Evolutionary conservation across 768 basidiomycete genomes (phyloP), one percentile per base, ranked within the genome.

Genomic region (Trametes cinnabarina): DNA sequence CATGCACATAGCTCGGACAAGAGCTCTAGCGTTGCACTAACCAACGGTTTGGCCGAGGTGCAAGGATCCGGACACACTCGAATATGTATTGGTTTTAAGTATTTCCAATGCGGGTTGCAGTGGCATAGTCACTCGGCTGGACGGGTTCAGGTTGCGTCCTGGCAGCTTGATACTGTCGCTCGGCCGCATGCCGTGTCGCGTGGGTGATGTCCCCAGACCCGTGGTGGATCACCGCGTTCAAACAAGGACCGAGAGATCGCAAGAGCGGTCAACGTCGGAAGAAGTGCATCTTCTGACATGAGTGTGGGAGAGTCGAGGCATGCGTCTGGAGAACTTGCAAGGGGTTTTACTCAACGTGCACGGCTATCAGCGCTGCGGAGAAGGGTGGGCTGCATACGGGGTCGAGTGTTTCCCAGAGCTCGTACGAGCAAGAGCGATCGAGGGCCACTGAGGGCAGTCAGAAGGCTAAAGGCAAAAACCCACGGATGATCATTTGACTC

Each of bases 391-490:
- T 26, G 15, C 12, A 14, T 39, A 39, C 54, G 46, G 54, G 17
- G 19, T 37, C 54, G 46, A 40, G 46, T 5, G 37, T 26, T 47
- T 41, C 54, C 28, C 46, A 55, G 22, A 5, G 42, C 34, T 57
- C 32, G 25, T 48, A 30, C 22, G 40, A 32, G 39, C 19, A 22
- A 23, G 49, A 19, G 40, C 44, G 44, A 12, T 34, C 30, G 51
- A 35, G 28, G 44, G 39, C 34, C 22, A 8, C 37, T 14, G 30
- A 46, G 47, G n/a, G 51, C 42, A 53, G 51, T 59, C 58, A 53
- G 58, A 59, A 59, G 58, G 58, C 41, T 59, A 59, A 59, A 59
- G 58, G 46, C 58, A 59, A 59, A 59, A 26, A 46, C 51, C 25
- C 51, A 49, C 58, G 40, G 17, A 26, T 47, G 37, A 59, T 59